Evolutionary conservation across 495 filamentous ascomycete species (phyloP), one percentile per base, ranked within the genome.

Genomic region (Lentithecium fluviatile): DNA sequence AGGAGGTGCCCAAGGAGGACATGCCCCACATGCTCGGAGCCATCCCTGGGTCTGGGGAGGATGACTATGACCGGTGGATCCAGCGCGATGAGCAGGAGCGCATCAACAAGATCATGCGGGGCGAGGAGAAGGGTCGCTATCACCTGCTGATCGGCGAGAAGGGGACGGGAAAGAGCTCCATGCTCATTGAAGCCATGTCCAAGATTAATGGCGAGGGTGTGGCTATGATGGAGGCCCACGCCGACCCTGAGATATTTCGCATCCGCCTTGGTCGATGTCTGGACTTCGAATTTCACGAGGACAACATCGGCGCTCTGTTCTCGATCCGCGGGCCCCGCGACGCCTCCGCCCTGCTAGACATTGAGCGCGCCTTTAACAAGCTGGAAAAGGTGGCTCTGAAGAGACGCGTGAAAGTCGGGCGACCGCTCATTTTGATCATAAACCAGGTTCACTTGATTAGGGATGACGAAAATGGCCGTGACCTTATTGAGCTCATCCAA

Each of bases 321-420:
- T 92, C 88, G 57, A 95, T 97, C 64, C 84, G 90, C 29, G 94
- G 94, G 0, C 94, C 95, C 0, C 83, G 94, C 19, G 94, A 98
- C 65, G 90, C 89, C 1, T 92, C 88, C 0, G 89, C 94, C 4
- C 72, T 98, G 17, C 77, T 98, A 13, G 94, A 98, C 65, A 96
- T 98, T 50, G 94, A 98, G 68, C 83, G 94, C 15, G 94, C 94
- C 1, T 85, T 98, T 74, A 98, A 98, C 79, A 97, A 97, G 73
- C 76, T 98, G 5, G 93, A 98, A 71, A 98, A 98, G 74, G 89
- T 97, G 8, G 94, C 94, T 0, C 69, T 97, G 19, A 76, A 71
- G 56, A 81, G 89, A 38, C 68, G 76, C 21, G 74, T 73, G 43
- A 73, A 57, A 43, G 76, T 82, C 19, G 82, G 83, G 7, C 79